phyloP scores from a whole-genome alignment of 371 early-diverging fungal species.

The Mortierella sp. region DNA sequence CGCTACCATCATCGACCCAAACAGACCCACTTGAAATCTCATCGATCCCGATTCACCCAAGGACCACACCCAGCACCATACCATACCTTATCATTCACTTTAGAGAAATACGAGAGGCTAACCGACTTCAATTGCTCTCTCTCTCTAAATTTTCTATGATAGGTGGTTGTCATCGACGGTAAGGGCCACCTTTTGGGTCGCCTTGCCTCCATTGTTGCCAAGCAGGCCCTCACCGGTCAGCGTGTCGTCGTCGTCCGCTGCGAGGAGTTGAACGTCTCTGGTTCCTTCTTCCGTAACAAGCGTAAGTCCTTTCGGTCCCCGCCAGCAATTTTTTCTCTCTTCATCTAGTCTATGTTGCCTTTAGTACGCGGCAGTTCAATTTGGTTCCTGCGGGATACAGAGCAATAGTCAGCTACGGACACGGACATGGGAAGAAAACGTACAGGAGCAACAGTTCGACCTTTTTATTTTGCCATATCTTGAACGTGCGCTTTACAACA shows the following conservation, averaged over 20 bases:
- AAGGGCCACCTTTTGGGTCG: slow-evolving; percentile 99
- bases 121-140: slow-evolving; percentile 1
- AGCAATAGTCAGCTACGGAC: not conserved
- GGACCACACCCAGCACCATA: not conserved
- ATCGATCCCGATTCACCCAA: slow-evolving; percentile 10
- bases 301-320: slow-evolving; percentile 69
- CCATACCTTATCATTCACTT: not conserved
- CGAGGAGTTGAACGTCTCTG: slow-evolving; percentile 98
- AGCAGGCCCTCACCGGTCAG: slow-evolving; percentile 99
- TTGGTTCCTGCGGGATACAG: not conserved
- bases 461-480: not conserved
- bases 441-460: not conserved
- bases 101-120: slow-evolving; percentile 5
- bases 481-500: not conserved
- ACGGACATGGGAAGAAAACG: not conserved
- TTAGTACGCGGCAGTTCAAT: not conserved
- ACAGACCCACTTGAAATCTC: slow-evolving; percentile 8
- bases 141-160: slow-evolving; percentile 28
- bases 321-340: not conserved
- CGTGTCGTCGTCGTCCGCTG: slow-evolving; percentile 98
- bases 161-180: slow-evolving; percentile 99
- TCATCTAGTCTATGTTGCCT: not conserved
- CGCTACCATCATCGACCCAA: not conserved
- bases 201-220: slow-evolving; percentile 98
- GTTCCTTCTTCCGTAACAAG: slow-evolving; percentile 99